phyloP scores from a whole-genome alignment of 495 filamentous ascomycete species.

The Annulohypoxylon moriforme region DNA sequence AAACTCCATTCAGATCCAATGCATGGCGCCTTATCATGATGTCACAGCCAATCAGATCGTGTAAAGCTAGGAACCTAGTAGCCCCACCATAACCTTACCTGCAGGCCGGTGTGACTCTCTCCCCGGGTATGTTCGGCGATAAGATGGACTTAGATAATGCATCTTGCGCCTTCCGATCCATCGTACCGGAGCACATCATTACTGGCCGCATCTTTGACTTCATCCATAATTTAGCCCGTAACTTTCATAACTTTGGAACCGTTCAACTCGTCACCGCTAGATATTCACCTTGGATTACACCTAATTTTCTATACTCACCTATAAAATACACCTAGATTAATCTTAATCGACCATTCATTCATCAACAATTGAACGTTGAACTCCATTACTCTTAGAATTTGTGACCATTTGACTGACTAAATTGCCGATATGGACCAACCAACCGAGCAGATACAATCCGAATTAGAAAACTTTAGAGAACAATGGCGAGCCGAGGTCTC shows the following conservation, averaged over 20 bases:
- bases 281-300: background rate
- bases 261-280: background rate
- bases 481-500: slow-evolving; percentile 86
- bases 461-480: slow-evolving; percentile 82
- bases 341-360: slow-evolving; percentile 2
- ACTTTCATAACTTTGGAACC: background rate
- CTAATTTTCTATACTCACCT: background rate
- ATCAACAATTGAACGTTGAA: slow-evolving; percentile 2
- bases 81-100: background rate
- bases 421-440: slow-evolving; percentile 38
- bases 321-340: slow-evolving; percentile 14
- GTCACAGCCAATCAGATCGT: slow-evolving; percentile 46
- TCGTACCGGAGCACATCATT: slow-evolving; percentile 12
- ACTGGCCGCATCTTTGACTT: slow-evolving; percentile 19
- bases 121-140: slow-evolving; percentile 28
- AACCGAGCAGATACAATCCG: slow-evolving; percentile 63
- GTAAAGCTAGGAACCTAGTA: background rate
- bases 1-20: slow-evolving; percentile 9
- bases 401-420: slow-evolving; percentile 8
- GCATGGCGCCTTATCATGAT: slow-evolving; percentile 29
- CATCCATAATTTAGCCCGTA: slow-evolving; percentile 2
- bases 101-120: slow-evolving; percentile 26
- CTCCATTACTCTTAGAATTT: slow-evolving; percentile 1
- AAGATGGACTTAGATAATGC: slow-evolving; percentile 41
- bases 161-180: background rate